Evolutionary conservation across 2,329 filamentous ascomycete genomes (phyloP).

Genomic region (Talaromyces sp.): DNA sequence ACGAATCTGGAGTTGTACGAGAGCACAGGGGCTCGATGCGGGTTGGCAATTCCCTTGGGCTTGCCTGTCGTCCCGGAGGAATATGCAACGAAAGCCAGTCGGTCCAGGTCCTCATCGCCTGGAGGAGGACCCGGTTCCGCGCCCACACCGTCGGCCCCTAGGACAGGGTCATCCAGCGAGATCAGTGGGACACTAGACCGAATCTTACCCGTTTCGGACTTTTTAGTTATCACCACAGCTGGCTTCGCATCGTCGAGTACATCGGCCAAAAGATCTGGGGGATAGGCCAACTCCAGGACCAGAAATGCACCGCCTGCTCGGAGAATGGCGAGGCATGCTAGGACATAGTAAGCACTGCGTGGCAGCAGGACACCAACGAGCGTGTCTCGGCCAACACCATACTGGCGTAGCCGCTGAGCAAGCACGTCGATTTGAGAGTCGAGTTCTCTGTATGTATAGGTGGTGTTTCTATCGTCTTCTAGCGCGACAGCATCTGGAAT

Average conservation of each 20-base stretch:
- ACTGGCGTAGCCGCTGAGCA: slow-evolving; percentile 56
- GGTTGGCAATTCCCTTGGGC: slow-evolving; percentile 78
- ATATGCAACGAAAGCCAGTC: slow-evolving; percentile 74
- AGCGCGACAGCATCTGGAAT: slow-evolving; percentile 66
- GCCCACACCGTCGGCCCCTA: slow-evolving; percentile 31
- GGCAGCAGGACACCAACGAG: slow-evolving; percentile 71
- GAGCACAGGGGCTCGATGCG: slow-evolving; percentile 65
- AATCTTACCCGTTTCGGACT: slow-evolving; percentile 60
- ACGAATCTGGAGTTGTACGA: slow-evolving; percentile 70
- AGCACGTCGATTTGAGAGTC: slow-evolving; percentile 63
- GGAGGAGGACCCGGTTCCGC: slow-evolving; percentile 49
- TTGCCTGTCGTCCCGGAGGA: slow-evolving; percentile 72
- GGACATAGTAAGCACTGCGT: slow-evolving; percentile 71
- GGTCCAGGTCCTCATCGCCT: slow-evolving; percentile 63
- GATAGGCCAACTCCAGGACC: slow-evolving; percentile 74
- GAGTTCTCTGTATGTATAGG: slow-evolving; percentile 68
- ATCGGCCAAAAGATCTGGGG: slow-evolving; percentile 65
- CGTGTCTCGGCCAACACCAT: slow-evolving; percentile 67
- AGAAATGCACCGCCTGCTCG: slow-evolving; percentile 75
- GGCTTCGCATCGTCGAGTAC: slow-evolving; percentile 72
- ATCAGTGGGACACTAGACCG: slow-evolving; percentile 58
- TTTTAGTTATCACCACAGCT: slow-evolving; percentile 63
- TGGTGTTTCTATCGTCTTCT: slow-evolving; percentile 54
- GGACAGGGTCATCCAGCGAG: slow-evolving; percentile 50
- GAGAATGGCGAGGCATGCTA: slow-evolving; percentile 71